Percentiles rank a stretch among this genome's conserved stretches.
phyloP scores from a whole-genome alignment of 2,329 filamentous ascomycete genomes.

The Clonostachys rosea region DNA sequence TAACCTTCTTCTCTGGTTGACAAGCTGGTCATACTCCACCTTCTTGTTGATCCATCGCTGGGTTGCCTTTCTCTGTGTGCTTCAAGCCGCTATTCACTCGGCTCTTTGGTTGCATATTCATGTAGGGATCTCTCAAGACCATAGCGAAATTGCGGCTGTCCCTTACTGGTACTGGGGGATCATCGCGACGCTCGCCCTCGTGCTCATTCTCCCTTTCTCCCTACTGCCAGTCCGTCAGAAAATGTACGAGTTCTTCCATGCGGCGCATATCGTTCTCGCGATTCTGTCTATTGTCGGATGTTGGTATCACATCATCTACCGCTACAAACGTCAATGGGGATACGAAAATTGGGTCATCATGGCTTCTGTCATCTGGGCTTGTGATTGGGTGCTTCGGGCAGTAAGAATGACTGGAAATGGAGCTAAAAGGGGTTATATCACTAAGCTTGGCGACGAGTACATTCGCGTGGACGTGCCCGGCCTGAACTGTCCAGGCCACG shows the following conservation, averaged over 20 bases:
- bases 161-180: slow-evolving; percentile 33
- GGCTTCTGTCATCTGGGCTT: slow-evolving; percentile 14
- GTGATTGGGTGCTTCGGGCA: slow-evolving; percentile 12
- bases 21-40: slow-evolving; percentile 40
- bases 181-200: slow-evolving; percentile 23
- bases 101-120: slow-evolving; percentile 25
- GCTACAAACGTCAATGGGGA: slow-evolving; percentile 31
- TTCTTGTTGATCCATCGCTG: slow-evolving; percentile 42
- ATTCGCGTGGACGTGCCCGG: slow-evolving; percentile 15
- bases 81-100: slow-evolving; percentile 36
- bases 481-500: slow-evolving; percentile 13
- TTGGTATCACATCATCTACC: slow-evolving; percentile 30
- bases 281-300: slow-evolving; percentile 31
- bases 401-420: slow-evolving; percentile 8
- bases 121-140: slow-evolving; percentile 5
- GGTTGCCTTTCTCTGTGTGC: slow-evolving; percentile 31
- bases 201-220: slow-evolving; percentile 20
- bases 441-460: slow-evolving; percentile 14
- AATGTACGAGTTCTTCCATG: slow-evolving; percentile 35
- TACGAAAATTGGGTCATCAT: slow-evolving; percentile 27
- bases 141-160: slow-evolving; percentile 5
- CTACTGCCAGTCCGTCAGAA: slow-evolving; percentile 25
- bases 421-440: slow-evolving; percentile 10
- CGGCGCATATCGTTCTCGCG: slow-evolving; percentile 31
- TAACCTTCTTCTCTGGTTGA: slow-evolving; percentile 36